These are phyloP conservation scores for Otatea glauca DNA, from an alignment of 176 grass and related monocot species.

Conservation along the genomic window DNA sequence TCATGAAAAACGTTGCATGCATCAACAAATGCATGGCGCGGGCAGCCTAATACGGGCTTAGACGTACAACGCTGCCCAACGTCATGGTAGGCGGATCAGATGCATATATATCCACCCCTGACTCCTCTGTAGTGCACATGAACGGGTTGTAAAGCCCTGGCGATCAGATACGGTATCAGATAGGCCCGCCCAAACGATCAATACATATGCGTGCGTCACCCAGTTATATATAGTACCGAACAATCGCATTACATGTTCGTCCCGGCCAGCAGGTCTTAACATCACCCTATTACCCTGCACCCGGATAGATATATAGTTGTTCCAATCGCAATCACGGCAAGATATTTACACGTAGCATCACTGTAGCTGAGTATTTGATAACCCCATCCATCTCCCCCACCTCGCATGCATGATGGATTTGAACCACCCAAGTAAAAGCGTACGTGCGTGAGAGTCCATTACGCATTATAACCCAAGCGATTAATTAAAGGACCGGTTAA, in stretches of 20 bases:
- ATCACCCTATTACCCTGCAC: neutral
- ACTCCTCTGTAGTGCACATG: neutral
- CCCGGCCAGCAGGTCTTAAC: neutral
- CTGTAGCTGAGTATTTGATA: no score
- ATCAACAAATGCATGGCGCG: neutral
- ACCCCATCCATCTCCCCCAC: neutral
- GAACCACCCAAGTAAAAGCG: constrained; percentile 9
- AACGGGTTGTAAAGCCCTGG: neutral
- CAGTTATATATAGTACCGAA: constrained; percentile 18
- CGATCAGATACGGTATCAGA: constrained; percentile 30
- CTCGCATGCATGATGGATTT: neutral
- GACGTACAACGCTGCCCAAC: neutral
- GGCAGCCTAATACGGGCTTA: neutral
- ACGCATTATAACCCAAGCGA: neutral
- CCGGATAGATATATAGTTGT: neutral
- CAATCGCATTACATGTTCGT: constrained; percentile 20
- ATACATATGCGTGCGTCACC: constrained; percentile 2
- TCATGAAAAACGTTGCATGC: constrained; percentile 20
- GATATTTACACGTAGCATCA: neutral
- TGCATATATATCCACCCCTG: constrained; percentile 1
- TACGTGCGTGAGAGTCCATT: constrained; percentile 33
- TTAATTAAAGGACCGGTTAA: neutral
- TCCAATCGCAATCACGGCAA: neutral
- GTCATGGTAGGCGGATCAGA: constrained; percentile 22
- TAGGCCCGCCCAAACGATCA: neutral